These are phyloP conservation scores for Nepenthes mirabilis DNA, from an alignment of 148 eudicot species.

Conservation along the genomic window DNA sequence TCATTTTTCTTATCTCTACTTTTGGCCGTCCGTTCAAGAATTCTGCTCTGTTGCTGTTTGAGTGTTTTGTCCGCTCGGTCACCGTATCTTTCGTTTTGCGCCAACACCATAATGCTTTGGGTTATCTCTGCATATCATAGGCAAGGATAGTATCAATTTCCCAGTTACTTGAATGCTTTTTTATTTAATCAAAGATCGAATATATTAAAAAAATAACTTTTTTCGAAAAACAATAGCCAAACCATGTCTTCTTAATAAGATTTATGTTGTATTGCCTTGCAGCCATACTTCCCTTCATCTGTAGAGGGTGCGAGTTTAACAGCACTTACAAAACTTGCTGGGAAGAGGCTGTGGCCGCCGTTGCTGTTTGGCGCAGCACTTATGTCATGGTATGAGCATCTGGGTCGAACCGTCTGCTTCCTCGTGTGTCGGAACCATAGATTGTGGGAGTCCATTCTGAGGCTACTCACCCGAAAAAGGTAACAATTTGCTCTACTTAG, in stretches of 20 bases:
- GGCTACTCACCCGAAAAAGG: slow-evolving; percentile 40
- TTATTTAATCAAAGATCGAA: too few species aligned
- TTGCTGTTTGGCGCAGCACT: slow-evolving; percentile 51
- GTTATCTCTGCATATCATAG: too few species aligned
- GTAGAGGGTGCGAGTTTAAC: slow-evolving; percentile 25
- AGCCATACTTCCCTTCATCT: slow-evolving; percentile 54
- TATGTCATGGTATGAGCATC: slow-evolving; percentile 91
- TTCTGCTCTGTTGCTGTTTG: too few species aligned
- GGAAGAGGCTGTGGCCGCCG: slow-evolving; percentile 64
- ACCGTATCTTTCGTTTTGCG: too few species aligned
- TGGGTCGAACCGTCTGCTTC: slow-evolving; percentile 63
- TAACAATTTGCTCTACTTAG: slow-evolving; percentile 5
- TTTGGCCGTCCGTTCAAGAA: too few species aligned
- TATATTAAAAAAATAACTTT: too few species aligned
- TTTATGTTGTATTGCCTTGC: slow-evolving; percentile 5
- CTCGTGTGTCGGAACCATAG: slow-evolving; percentile 47
- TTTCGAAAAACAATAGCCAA: background rate
- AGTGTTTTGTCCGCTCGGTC: too few species aligned
- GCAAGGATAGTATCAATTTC: too few species aligned
- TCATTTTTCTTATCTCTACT: too few species aligned
- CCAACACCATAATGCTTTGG: too few species aligned
- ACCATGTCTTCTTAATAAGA: background rate
- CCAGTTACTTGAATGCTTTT: too few species aligned
- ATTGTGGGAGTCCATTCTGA: slow-evolving; percentile 47
- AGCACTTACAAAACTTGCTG: slow-evolving; percentile 39